These are phyloP conservation scores for Kwoniella botswanensis DNA, from an alignment of 768 basidiomycete species.

Conservation along the genomic window DNA sequence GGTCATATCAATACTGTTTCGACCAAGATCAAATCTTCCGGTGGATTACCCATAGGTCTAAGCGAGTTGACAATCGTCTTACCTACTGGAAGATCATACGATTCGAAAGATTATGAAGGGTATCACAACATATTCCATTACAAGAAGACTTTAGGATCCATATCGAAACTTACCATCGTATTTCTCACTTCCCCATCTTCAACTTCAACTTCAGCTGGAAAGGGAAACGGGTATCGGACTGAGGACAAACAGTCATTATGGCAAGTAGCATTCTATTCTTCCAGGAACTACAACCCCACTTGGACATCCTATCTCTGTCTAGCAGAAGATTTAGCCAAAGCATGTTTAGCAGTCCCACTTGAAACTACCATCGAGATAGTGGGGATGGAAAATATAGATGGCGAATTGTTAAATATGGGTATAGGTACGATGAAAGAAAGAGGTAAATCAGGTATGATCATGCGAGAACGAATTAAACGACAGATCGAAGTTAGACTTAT, in stretches of 20 bases:
- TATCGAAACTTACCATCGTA: conserved; percentile 14
- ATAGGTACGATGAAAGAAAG: conserved; percentile 6
- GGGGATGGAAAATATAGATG: conserved; percentile 21
- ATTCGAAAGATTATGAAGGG: conserved; percentile 20
- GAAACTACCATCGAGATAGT: conserved; percentile 13
- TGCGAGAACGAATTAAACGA: conserved; percentile 13
- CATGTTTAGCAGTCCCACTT: conserved; percentile 4
- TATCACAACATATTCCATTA: conserved; percentile 23
- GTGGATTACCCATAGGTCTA: conserved; percentile 13
- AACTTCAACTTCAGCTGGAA: not conserved
- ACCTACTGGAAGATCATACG: conserved; percentile 24
- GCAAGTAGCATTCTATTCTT: conserved; percentile 26
- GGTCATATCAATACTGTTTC: too few species aligned
- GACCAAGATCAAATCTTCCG: conserved; percentile 3
- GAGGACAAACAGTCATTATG: not conserved
- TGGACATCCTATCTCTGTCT: conserved; percentile 19
- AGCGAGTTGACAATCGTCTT: conserved; percentile 12
- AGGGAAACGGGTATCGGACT: not conserved
- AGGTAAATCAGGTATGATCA: conserved; percentile 3
- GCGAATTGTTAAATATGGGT: conserved; percentile 20
- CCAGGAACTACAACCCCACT: not conserved
- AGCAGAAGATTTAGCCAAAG: conserved; percentile 12
- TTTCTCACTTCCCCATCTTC: conserved; percentile 4
- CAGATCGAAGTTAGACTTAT: conserved; percentile 18
- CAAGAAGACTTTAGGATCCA: conserved; percentile 2